Percentiles rank a stretch among this genome's conserved stretches.
Conservation (phyloP, 2,329 filamentous ascomycete genomes). For the Orbilia javanica region DNA sequence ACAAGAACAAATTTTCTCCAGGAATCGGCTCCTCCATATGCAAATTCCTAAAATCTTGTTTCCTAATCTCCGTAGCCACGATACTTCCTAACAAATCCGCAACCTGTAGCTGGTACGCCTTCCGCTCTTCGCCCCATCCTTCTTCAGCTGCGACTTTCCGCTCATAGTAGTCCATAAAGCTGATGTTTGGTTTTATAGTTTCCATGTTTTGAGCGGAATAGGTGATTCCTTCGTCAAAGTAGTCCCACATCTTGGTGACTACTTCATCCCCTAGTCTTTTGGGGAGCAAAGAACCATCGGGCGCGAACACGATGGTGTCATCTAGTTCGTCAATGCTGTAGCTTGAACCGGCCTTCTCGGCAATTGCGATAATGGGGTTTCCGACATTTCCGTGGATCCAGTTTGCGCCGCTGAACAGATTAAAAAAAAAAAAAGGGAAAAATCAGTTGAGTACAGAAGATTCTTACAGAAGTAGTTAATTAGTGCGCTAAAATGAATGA, state of each 20-base stretch:
- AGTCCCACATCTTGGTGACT: constrained; percentile 74
- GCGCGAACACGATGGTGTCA: constrained; percentile 70
- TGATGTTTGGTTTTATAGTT: constrained; percentile 61
- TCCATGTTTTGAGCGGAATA: constrained; percentile 73
- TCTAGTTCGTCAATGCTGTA: constrained; percentile 61
- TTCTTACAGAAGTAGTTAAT: too few species aligned
- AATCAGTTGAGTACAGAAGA: too few species aligned
- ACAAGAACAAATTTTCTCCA: constrained; percentile 73
- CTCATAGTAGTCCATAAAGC: constrained; percentile 60
- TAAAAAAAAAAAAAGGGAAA: constrained; percentile 29
- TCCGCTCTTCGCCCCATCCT: constrained; percentile 50
- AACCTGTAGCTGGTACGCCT: constrained; percentile 63
- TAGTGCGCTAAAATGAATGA: not conserved
- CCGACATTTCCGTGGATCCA: constrained; percentile 81
- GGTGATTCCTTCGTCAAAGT: constrained; percentile 76
- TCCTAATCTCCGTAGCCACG: constrained; percentile 74
- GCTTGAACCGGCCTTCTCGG: constrained; percentile 71
- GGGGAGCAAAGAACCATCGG: constrained; percentile 70
- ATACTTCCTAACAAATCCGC: constrained; percentile 79
- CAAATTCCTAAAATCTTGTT: constrained; percentile 80
- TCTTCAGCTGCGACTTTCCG: constrained; percentile 66
- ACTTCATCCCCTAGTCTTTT: constrained; percentile 68
- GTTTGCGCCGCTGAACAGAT: constrained; percentile 74
- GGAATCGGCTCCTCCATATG: constrained; percentile 84
- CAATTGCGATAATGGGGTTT: constrained; percentile 78